Percentiles rank a stretch among this genome's conserved stretches.
These are phyloP conservation scores for Leishmania lainsoni DNA, from an alignment of 208 protist genomes.

Conservation along the genomic window DNA sequence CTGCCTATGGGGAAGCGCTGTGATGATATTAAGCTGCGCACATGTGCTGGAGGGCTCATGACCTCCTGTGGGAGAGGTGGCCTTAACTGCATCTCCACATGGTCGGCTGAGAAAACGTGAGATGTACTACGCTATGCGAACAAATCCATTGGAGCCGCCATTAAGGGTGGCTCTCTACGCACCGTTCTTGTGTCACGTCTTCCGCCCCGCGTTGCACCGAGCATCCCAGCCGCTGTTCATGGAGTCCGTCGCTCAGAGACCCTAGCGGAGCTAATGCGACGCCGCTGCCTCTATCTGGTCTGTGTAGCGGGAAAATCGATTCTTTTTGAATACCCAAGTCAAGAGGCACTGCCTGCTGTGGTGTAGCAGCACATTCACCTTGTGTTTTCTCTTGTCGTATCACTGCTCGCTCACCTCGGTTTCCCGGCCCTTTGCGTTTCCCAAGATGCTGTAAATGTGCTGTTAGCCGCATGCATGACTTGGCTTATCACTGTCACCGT, in stretches of 20 bases:
- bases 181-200: too few relatives aligned
- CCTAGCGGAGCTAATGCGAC: too few relatives aligned
- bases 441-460: not conserved
- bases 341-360: not conserved
- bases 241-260: too few relatives aligned
- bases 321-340: not conserved
- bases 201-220: too few relatives aligned
- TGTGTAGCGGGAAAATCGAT: too few relatives aligned
- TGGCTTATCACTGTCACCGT: not conserved
- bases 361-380: not conserved
- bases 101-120: not conserved
- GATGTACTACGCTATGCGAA: not conserved
- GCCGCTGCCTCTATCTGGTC: too few relatives aligned
- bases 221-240: too few relatives aligned
- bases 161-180: not conserved
- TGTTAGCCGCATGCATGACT: not conserved
- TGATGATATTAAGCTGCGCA: not conserved
- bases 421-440: not conserved
- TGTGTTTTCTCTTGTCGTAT: not conserved
- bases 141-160: not conserved
- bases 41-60: not conserved
- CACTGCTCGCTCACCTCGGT: not conserved
- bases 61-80: not conserved
- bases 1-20: not conserved
- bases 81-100: not conserved